These are phyloP conservation scores for Galerina sulciceps DNA, from an alignment of 768 basidiomycete genomes.

Conservation along the genomic window DNA sequence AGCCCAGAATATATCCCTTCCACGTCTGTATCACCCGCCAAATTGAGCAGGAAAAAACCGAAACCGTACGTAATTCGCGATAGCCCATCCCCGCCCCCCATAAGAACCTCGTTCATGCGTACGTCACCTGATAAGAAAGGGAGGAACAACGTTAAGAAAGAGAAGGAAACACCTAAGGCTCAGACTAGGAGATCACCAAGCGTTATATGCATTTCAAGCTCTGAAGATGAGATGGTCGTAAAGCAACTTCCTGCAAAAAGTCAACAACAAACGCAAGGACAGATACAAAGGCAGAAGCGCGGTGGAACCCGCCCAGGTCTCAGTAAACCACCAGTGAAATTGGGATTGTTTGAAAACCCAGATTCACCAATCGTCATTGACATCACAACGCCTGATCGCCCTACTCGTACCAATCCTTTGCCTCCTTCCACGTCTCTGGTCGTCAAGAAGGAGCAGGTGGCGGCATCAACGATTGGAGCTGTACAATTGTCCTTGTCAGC, in stretches of 20 bases:
- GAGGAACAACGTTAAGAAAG: neutral
- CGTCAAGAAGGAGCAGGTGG: too few species aligned
- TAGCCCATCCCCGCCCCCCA: neutral
- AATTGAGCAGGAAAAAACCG: neutral
- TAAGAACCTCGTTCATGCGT: neutral
- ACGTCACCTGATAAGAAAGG: neutral
- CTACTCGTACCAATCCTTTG: neutral
- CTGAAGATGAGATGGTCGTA: conserved; percentile 8
- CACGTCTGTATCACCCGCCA: neutral
- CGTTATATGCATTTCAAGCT: conserved; percentile 12
- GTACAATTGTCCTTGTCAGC: too few species aligned
- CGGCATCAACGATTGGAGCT: too few species aligned
- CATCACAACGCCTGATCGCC: conserved; percentile 1
- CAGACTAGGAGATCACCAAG: neutral
- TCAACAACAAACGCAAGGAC: too few species aligned
- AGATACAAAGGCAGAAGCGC: too few species aligned
- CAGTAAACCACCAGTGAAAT: too few species aligned
- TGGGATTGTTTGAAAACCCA: too few species aligned
- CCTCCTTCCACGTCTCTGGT: neutral
- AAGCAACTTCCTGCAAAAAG: neutral
- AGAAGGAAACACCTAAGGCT: neutral
- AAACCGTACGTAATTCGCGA: neutral
- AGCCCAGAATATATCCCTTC: neutral
- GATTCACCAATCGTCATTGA: neutral
- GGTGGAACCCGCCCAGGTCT: too few species aligned